Evolutionary conservation across 768 basidiomycete genomes (phyloP).

Genomic region (Lactarius hatsudake): DNA sequence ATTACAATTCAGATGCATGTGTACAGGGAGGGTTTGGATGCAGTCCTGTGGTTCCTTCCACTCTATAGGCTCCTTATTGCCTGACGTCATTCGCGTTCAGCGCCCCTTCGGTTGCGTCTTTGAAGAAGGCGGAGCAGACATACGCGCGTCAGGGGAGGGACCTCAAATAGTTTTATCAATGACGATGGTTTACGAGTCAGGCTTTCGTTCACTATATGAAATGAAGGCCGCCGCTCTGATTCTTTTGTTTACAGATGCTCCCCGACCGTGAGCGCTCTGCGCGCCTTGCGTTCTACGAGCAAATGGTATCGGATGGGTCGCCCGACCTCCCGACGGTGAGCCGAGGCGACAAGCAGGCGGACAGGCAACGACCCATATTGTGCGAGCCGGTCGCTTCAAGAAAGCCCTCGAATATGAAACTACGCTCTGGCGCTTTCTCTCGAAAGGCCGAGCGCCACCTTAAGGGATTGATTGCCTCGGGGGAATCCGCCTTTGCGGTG

Average conservation of each 20-base stretch:
- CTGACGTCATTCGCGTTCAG: constrained; percentile 24
- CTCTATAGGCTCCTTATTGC: not conserved
- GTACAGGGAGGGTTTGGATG: constrained; percentile 54
- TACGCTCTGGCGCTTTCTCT: constrained; percentile 38
- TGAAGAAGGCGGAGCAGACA: constrained; percentile 61
- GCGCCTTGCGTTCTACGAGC: constrained; percentile 54
- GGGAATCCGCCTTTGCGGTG: constrained; percentile 5
- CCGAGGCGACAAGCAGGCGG: constrained; percentile 30
- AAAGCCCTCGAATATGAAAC: constrained; percentile 55
- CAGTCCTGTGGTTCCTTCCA: constrained; percentile 43
- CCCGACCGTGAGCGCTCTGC: constrained; percentile 44
- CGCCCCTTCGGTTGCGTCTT: constrained; percentile 49
- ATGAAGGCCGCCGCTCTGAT: not conserved
- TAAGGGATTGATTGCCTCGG: constrained; percentile 27
- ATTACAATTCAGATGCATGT: constrained; percentile 57
- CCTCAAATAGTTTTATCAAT: constrained; percentile 55
- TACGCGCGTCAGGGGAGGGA: constrained; percentile 65
- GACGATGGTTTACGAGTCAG: constrained; percentile 57
- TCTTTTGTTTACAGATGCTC: constrained; percentile 32
- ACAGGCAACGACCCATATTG: too few species aligned
- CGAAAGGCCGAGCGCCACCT: constrained; percentile 39
- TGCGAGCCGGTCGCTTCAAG: constrained; percentile 50
- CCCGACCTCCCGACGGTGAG: constrained; percentile 52
- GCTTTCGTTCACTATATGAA: not conserved
- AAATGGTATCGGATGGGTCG: constrained; percentile 58